Evolutionary conservation across 2,329 filamentous ascomycete species (phyloP).

Genomic region (Aureobasidium sp.): DNA sequence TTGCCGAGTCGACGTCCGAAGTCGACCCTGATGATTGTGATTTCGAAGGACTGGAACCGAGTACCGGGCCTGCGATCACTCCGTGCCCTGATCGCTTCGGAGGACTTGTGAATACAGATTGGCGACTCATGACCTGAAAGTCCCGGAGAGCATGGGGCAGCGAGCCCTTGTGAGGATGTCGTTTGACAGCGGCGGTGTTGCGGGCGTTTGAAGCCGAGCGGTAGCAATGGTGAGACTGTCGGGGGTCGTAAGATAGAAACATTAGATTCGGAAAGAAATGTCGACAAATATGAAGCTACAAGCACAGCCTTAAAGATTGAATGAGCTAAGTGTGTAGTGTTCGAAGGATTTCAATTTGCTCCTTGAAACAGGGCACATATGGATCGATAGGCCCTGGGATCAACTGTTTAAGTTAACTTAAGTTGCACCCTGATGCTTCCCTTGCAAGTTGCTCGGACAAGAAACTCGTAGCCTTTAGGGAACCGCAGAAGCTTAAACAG

Average conservation of each 20-base stretch:
- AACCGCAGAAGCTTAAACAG: neutral
- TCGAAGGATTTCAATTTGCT: conserved; percentile 8
- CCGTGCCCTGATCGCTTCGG: neutral
- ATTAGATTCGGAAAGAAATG: neutral
- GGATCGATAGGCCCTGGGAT: neutral
- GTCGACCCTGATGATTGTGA: conserved; percentile 6
- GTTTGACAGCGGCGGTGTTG: neutral
- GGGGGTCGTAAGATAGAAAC: neutral
- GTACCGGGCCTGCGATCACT: neutral
- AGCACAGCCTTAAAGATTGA: neutral
- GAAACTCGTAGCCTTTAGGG: neutral
- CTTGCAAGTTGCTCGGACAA: neutral
- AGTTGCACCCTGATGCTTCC: neutral
- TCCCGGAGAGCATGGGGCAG: neutral
- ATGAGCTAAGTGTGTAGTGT: neutral
- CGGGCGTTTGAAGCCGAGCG: neutral
- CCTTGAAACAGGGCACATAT: conserved; percentile 6
- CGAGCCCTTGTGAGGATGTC: neutral
- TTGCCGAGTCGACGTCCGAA: conserved; percentile 9
- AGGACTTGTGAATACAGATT: neutral
- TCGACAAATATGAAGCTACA: neutral
- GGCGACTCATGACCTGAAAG: neutral
- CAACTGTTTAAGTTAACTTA: neutral
- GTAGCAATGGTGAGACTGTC: neutral
- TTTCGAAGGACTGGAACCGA: neutral